Evolutionary conservation across 768 basidiomycete genomes (phyloP).

Genomic region (Clitopilus hobsonii): DNA sequence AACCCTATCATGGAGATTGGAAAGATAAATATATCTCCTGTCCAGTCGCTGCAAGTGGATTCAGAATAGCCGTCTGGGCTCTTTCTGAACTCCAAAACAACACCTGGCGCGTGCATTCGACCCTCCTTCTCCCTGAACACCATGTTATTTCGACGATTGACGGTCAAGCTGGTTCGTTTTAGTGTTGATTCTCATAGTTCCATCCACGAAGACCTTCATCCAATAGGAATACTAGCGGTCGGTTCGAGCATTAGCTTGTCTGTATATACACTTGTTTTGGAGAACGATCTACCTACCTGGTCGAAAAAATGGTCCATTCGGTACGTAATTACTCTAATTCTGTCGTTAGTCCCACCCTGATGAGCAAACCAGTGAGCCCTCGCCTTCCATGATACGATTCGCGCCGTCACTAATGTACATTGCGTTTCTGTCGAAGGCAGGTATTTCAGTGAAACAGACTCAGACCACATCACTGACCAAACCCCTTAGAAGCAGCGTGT

Average conservation of each 20-base stretch:
- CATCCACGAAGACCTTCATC: conserved; percentile 18
- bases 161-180: conserved; percentile 5
- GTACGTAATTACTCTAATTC: conserved; percentile 32
- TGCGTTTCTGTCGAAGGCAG: conserved; percentile 56
- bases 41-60: conserved; percentile 71
- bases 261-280: conserved; percentile 72
- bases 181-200: conserved; percentile 3
- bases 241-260: conserved; percentile 58
- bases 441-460: conserved; percentile 14
- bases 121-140: conserved; percentile 57
- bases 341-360: neutral
- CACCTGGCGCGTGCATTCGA: conserved; percentile 79
- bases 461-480: neutral
- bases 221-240: conserved; percentile 69
- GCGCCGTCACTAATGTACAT: conserved; percentile 78
- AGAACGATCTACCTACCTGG: conserved; percentile 83
- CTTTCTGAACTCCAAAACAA: conserved; percentile 60
- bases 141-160: conserved; percentile 59
- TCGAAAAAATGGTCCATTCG: conserved; percentile 67
- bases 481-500: conserved; percentile 45
- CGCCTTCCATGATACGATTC: conserved; percentile 53
- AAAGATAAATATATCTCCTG: conserved; percentile 18
- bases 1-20: neutral
- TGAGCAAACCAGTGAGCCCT: conserved; percentile 32
- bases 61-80: conserved; percentile 74